These are phyloP conservation scores for Fibroporia radiculosa DNA, from an alignment of 768 basidiomycete genomes.

Conservation along the genomic window DNA sequence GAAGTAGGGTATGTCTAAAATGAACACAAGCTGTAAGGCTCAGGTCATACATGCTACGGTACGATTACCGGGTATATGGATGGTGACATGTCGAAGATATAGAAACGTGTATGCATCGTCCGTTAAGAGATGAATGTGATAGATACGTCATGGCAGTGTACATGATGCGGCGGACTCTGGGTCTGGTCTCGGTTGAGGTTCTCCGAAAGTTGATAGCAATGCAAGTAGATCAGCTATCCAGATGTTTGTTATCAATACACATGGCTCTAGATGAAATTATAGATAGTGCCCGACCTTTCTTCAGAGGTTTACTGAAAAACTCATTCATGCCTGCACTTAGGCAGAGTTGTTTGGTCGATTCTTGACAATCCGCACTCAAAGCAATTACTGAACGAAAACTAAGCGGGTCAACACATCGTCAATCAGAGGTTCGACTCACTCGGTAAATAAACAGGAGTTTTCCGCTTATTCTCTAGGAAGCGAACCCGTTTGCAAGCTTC, in stretches of 20 bases:
- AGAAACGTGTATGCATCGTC: too few species aligned
- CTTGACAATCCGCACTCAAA: constrained; percentile 70
- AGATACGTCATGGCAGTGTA: neutral
- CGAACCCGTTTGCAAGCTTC: constrained; percentile 64
- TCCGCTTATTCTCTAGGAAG: constrained; percentile 49
- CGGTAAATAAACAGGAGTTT: constrained; percentile 40
- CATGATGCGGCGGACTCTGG: neutral
- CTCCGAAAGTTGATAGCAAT: constrained; percentile 47
- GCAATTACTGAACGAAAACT: constrained; percentile 44
- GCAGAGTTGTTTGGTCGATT: constrained; percentile 67
- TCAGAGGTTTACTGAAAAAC: constrained; percentile 69
- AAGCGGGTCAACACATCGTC: neutral
- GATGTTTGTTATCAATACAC: neutral
- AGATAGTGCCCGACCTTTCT: constrained; percentile 35
- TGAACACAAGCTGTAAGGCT: too few species aligned
- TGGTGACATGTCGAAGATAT: too few species aligned
- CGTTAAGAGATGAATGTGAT: neutral
- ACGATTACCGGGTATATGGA: neutral
- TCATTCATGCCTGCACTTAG: constrained; percentile 75
- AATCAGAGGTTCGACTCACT: constrained; percentile 31
- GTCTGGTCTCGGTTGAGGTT: constrained; percentile 9
- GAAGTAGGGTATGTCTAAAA: neutral
- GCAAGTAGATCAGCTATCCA: constrained; percentile 43
- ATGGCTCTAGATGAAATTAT: neutral
- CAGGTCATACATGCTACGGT: neutral